Conservation (phyloP, 2,329 filamentous ascomycete genomes). For the Neofusicoccum cordaticola region DNA sequence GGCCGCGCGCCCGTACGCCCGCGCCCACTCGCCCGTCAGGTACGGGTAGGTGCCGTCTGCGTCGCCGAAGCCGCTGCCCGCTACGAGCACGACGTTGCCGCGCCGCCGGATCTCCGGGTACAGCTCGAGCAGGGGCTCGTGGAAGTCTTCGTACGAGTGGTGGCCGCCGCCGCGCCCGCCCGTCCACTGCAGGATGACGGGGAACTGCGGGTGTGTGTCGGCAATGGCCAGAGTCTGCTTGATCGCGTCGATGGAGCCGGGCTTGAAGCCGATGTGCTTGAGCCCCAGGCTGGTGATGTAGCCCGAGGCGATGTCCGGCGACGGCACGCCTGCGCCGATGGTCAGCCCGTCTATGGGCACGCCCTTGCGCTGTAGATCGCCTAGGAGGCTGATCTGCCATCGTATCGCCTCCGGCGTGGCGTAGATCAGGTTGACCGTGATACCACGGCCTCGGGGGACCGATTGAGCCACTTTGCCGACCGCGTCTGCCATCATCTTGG, state of each 20-base stretch:
- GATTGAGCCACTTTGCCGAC: conserved; percentile 30
- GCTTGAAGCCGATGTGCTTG: conserved; percentile 94
- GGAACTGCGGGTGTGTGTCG: conserved; percentile 89
- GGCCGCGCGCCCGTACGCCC: conserved; percentile 75
- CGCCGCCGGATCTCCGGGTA: conserved; percentile 83
- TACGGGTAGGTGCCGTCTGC: conserved; percentile 90
- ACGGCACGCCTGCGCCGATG: conserved; percentile 90
- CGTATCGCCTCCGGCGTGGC: conserved; percentile 85
- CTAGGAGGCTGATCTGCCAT: conserved; percentile 87
- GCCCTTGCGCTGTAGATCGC: conserved; percentile 71
- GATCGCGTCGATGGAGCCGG: conserved; percentile 83
- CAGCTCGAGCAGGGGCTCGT: conserved; percentile 86
- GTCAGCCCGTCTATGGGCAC: conserved; percentile 89
- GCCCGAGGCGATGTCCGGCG: conserved; percentile 86
- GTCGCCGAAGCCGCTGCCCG: conserved; percentile 88
- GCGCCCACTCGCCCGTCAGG: conserved; percentile 85
- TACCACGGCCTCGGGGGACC: conserved; percentile 81
- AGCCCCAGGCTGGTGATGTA: conserved; percentile 84
- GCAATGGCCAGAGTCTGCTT: conserved; percentile 90
- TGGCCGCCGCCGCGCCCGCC: conserved; percentile 91
- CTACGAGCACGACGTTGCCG: conserved; percentile 83
- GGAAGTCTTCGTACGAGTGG: conserved; percentile 94
- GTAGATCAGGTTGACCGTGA: conserved; percentile 87
- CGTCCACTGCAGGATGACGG: conserved; percentile 92
- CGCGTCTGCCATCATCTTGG: no score